A percentile compares a stretch with the other conserved stretches of the same genome.
These are phyloP conservation scores for Wickerhamiella lipophila DNA, from an alignment of 805 yeast genomes.

Conservation along the genomic window DNA sequence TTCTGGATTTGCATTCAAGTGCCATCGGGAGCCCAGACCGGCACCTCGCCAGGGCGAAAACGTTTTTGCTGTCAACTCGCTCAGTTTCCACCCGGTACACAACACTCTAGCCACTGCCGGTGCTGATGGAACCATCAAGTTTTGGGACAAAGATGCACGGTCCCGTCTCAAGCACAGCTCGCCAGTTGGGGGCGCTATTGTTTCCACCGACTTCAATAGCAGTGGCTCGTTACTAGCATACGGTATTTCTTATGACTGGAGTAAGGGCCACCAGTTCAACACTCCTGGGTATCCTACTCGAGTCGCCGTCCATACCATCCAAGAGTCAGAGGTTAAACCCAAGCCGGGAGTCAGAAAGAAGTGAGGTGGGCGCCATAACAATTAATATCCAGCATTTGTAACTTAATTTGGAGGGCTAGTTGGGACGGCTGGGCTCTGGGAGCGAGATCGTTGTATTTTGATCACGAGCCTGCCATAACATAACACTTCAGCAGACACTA, in stretches of 20 bases:
- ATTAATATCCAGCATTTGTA: too few species aligned
- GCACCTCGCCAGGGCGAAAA: conserved; percentile 45
- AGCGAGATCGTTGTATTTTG: too few species aligned
- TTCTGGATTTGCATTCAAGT: conserved; percentile 81
- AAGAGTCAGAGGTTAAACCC: conserved; percentile 67
- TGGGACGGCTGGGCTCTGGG: too few species aligned
- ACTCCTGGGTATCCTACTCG: conserved; percentile 60
- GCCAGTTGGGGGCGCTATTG: conserved; percentile 45
- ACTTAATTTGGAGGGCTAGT: too few species aligned
- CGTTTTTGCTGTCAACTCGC: conserved; percentile 68
- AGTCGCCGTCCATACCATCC: conserved; percentile 70
- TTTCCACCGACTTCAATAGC: conserved; percentile 69
- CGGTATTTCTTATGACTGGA: conserved; percentile 91
- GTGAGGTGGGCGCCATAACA: too few species aligned
- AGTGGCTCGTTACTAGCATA: conserved; percentile 79
- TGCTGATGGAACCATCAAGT: conserved; percentile 81
- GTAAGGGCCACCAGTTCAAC: conserved; percentile 63
- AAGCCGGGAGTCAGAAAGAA: background rate
- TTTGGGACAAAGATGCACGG: conserved; percentile 92
- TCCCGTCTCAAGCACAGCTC: conserved; percentile 73
- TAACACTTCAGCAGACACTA: too few species aligned
- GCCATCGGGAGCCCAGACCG: conserved; percentile 64
- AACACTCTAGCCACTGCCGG: conserved; percentile 94
- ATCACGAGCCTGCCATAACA: too few species aligned
- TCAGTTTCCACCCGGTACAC: conserved; percentile 74